These are phyloP conservation scores for Morella rubra DNA, from an alignment of 306 rosid species.

Conservation along the genomic window DNA sequence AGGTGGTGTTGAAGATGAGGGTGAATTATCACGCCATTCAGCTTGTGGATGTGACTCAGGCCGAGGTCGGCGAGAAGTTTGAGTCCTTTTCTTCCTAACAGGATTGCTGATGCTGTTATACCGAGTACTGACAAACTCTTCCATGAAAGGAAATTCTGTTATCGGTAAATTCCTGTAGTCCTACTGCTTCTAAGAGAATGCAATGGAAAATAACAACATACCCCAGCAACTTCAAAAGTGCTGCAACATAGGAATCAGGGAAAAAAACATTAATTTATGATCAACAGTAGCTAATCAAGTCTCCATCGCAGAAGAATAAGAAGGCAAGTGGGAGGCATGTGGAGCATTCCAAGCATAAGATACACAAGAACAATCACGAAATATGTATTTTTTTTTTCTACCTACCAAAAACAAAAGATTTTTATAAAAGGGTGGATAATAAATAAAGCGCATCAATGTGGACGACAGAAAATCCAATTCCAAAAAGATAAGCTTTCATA, in stretches of 20 bases:
- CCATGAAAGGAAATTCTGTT: constrained; percentile 48
- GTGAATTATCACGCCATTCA: constrained; percentile 54
- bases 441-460: constrained; percentile 8
- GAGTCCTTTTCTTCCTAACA: constrained; percentile 86
- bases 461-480: neutral
- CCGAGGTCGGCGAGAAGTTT: constrained; percentile 73
- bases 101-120: constrained; percentile 58
- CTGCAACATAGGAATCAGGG: constrained; percentile 26
- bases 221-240: constrained; percentile 13
- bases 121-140: constrained; percentile 50
- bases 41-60: constrained; percentile 65
- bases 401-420: neutral
- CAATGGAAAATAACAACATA: constrained; percentile 18
- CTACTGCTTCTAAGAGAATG: constrained; percentile 19
- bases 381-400: neutral
- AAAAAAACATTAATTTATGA: constrained; percentile 23
- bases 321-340: neutral
- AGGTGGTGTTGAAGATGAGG: constrained; percentile 62
- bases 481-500: neutral
- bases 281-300: neutral
- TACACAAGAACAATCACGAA: neutral
- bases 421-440: neutral
- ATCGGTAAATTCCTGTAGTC: constrained; percentile 22
- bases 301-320: constrained; percentile 15
- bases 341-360: constrained; percentile 2